phyloP scores from a whole-genome alignment of 805 yeast genomes.

The Hagleromyces aurorensis region DNA sequence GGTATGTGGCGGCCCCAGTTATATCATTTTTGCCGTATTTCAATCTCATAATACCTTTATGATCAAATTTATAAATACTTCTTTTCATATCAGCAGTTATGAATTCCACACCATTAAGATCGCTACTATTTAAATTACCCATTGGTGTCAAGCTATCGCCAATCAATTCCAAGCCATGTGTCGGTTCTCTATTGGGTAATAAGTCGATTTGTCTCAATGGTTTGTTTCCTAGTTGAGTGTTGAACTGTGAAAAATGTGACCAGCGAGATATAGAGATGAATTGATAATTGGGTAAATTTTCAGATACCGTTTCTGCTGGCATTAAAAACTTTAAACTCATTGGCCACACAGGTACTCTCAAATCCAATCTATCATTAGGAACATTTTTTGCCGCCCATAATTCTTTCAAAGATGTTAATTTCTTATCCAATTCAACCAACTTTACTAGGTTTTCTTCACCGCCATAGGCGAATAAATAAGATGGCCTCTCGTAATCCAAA shows the following conservation, averaged over 20 bases:
- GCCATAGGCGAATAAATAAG: slow-evolving; percentile 59
- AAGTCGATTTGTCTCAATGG: slow-evolving; percentile 42
- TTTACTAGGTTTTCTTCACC: slow-evolving; percentile 63
- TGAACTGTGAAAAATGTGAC: slow-evolving; percentile 60
- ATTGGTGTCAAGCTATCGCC: slow-evolving; percentile 9
- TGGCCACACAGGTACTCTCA: slow-evolving; percentile 75
- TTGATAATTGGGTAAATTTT: slow-evolving; percentile 31
- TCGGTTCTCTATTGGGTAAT: slow-evolving; percentile 24
- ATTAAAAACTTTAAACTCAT: slow-evolving; percentile 42
- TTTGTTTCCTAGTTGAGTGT: slow-evolving; percentile 55
- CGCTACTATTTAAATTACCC: slow-evolving; percentile 17
- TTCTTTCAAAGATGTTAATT: slow-evolving; percentile 24
- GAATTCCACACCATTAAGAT: slow-evolving; percentile 34
- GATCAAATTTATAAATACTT: slow-evolving; percentile 49
- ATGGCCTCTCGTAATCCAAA: slow-evolving; percentile 37
- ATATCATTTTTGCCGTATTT: slow-evolving; percentile 75
- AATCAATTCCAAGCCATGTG: slow-evolving; percentile 16
- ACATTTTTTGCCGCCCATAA: slow-evolving; percentile 76
- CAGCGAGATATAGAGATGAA: slow-evolving; percentile 54
- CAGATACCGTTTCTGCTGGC: slow-evolving; percentile 23
- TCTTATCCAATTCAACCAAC: slow-evolving; percentile 20
- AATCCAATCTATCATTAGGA: slow-evolving; percentile 66
- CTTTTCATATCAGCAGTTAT: slow-evolving; percentile 68
- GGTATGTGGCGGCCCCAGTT: slow-evolving; percentile 39
- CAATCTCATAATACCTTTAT: slow-evolving; percentile 50